Base-by-base conservation (phyloP, 2,329 filamentous ascomycete species). In the Paecilomyces fulvus region DNA sequence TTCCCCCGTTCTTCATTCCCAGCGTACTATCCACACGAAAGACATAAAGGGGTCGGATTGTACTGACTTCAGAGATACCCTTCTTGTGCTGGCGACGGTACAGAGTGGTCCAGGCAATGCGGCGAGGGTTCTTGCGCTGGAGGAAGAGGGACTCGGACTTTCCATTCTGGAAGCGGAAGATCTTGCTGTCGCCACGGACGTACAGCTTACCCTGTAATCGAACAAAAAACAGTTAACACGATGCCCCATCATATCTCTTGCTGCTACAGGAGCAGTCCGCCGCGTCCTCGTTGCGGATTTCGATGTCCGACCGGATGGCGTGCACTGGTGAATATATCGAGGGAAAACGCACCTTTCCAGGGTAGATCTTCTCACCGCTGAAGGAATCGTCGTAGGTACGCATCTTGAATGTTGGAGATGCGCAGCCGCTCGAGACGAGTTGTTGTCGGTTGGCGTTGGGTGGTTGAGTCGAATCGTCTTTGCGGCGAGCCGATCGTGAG, bases 161-260 rank as follows among this genome's bases (percentile, higher is more conserved):
- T 84, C 94, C 91, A 82, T 95, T 96, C 82, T 96, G 91, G 89
- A 99, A 99, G 77, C 94, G 92, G 89, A 99, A 99, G 85, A 97
- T 87, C 86, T 97, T 99, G 91, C 89, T 95, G 86, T 99, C 94
- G 77, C 92, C 92, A 80, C 94, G 91, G 85, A 99, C 83, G 84
- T 92, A 99, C 83, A 99, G 89, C 85, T 97, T 97, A 84, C 94
- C 94, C 94, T 97, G 77, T 75, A 73, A 64, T 57, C 65, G 69
- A 69, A 68, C 61, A 63, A 63, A 61, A 58, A 30, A 64, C 21
- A 59, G 63, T 70, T 66, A 68, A 68, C 64, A 17, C 20, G 7
- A 20, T 43, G 37, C 14, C n/a, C 37, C 37, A 7, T 9, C 3
- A 43, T 43, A 55, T 37, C 48, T 52, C 37, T 55, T 56, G 46